Percentiles rank a stretch among this genome's conserved stretches.
phyloP scores from a whole-genome alignment of 805 yeast genomes.

The Yueomyces sp. region DNA sequence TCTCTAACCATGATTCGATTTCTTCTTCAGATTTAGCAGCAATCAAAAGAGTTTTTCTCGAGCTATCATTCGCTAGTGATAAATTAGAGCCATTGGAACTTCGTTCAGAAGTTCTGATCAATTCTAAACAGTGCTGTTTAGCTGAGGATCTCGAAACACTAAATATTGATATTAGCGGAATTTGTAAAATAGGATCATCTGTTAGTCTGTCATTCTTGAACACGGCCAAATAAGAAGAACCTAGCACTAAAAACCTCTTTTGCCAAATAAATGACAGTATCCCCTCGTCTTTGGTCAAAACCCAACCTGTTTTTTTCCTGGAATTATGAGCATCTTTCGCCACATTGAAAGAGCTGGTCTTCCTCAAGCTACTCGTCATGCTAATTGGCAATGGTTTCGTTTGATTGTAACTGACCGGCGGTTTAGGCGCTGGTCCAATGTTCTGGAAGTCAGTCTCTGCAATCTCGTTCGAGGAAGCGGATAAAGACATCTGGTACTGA shows the following conservation, averaged over 20 bases:
- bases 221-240: slow-evolving; percentile 61
- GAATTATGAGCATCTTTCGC: background rate
- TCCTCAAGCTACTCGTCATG: background rate
- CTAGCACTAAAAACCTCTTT: slow-evolving; percentile 66
- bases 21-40: slow-evolving; percentile 71
- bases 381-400: slow-evolving; percentile 24
- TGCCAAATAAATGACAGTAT: slow-evolving; percentile 85
- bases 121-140: slow-evolving; percentile 72
- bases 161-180: slow-evolving; percentile 45
- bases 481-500: slow-evolving; percentile 25
- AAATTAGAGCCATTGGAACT: slow-evolving; percentile 9
- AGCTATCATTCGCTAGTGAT: slow-evolving; percentile 11
- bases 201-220: slow-evolving; percentile 47
- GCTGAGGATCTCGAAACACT: slow-evolving; percentile 56
- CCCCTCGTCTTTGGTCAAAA: slow-evolving; percentile 86
- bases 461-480: slow-evolving; percentile 32
- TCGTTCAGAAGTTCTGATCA: slow-evolving; percentile 36
- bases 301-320: slow-evolving; percentile 52
- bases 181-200: slow-evolving; percentile 35
- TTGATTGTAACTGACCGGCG: slow-evolving; percentile 29
- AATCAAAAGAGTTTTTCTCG: slow-evolving; percentile 52
- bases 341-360: background rate
- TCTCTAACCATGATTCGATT: slow-evolving; percentile 80
- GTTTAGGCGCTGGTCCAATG: slow-evolving; percentile 44
- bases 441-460: slow-evolving; percentile 37